These are phyloP conservation scores for Talaromyces proteolyticus DNA, from an alignment of 495 filamentous ascomycete species.

Conservation along the genomic window DNA sequence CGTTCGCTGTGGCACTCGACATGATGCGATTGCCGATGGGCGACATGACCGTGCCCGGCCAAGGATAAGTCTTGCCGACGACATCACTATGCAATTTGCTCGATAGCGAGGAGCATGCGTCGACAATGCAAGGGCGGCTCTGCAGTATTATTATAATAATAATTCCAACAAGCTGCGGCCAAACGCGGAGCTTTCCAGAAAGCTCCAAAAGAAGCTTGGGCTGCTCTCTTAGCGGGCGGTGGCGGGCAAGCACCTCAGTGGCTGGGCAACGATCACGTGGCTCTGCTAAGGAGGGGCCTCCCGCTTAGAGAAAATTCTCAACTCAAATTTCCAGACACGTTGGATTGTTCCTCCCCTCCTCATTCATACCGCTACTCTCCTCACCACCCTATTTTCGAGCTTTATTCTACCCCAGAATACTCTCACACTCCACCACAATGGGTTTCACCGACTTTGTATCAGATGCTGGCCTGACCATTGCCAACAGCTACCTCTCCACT, in stretches of 20 bases:
- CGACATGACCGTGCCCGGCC: not conserved
- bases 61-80: not conserved
- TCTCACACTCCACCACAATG: slow-evolving; percentile 54
- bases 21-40: not conserved
- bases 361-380: slow-evolving; percentile 18
- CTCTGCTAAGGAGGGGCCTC: slow-evolving; percentile 5
- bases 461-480: slow-evolving; percentile 79
- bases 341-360: slow-evolving; percentile 13
- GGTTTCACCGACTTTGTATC: slow-evolving; percentile 91
- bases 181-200: slow-evolving; percentile 5
- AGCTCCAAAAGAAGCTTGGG: not conserved
- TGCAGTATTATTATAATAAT: not conserved
- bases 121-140: too few relatives aligned
- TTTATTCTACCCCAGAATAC: slow-evolving; percentile 9
- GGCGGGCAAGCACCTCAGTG: not conserved
- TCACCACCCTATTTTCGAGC: slow-evolving; percentile 9
- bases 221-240: not conserved
- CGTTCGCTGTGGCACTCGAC: not conserved
- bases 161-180: not conserved
- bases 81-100: too few relatives aligned
- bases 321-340: slow-evolving; percentile 12
- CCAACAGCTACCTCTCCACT: slow-evolving; percentile 85
- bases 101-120: too few relatives aligned
- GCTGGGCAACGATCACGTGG: slow-evolving; percentile 6
- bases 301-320: slow-evolving; percentile 26